phyloP scores from a whole-genome alignment of 192 early-diverging fungal genomes.

The Linnemannia schmuckeri region DNA sequence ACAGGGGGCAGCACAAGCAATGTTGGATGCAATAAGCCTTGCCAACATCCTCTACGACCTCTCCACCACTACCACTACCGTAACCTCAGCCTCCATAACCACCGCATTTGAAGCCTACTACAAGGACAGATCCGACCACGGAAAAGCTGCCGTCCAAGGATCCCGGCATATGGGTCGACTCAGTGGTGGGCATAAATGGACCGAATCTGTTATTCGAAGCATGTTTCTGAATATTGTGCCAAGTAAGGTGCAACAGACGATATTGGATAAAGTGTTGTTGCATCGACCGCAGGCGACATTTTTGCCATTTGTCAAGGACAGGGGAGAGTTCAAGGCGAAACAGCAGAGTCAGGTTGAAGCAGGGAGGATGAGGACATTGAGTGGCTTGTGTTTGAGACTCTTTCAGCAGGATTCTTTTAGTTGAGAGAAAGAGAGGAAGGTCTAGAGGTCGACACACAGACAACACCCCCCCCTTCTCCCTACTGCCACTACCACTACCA shows the following conservation, averaged over 20 bases:
- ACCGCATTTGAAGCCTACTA: conserved; percentile 28
- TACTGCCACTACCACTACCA: too few relatives aligned
- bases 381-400: conserved; percentile 22
- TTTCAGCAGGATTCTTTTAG: not conserved
- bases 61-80: not conserved
- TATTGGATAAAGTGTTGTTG: conserved; percentile 36
- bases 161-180: conserved; percentile 46
- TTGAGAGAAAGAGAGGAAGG: not conserved
- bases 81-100: conserved; percentile 10
- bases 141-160: conserved; percentile 46
- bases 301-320: conserved; percentile 34
- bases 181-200: conserved; percentile 43
- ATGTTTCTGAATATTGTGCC: conserved; percentile 52
- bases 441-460: too few relatives aligned
- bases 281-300: conserved; percentile 36
- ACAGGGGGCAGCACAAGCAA: conserved; percentile 49
- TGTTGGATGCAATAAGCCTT: conserved; percentile 41
- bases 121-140: conserved; percentile 20
- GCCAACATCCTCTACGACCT: conserved; percentile 37
- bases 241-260: conserved; percentile 24
- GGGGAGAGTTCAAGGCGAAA: conserved; percentile 31
- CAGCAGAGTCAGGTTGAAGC: conserved; percentile 5
- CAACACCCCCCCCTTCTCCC: too few relatives aligned
- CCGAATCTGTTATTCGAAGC: conserved; percentile 23
- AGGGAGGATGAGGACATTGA: conserved; percentile 14